Evolutionary conservation across 2,329 filamentous ascomycete species (phyloP), one percentile per base, ranked within the genome.

Genomic region (Apiospora phragmitis): DNA sequence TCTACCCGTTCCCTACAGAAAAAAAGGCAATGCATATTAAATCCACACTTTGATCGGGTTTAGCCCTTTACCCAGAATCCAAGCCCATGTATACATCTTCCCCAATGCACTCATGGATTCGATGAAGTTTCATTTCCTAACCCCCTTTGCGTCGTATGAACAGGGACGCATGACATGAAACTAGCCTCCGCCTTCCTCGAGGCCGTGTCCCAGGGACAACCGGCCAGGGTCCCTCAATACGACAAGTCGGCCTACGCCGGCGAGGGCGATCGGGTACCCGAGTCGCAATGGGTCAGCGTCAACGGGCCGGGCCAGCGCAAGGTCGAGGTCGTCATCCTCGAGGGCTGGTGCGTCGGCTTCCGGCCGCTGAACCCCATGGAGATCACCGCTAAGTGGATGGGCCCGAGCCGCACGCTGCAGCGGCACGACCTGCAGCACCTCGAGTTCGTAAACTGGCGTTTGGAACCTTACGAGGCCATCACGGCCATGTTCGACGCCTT

Each of bases 331-430:
- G 87, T 97, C 29, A 89, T 97, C 68, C 91, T 97, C 73, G 94
- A 98, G 80, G 94, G 95, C 24, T 97, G 94, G 95, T 96, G 92
- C 80, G 90, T 97, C 16, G 95, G 94, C 3, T 97, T 97, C 82
- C 89, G 91, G 7, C 81, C 92, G 0, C 80, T 95, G 16, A 76
- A 83, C 41, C 80, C 86, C 0, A 78, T 82, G n/a, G 84, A 87
- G 6, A 79, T 89, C 4, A 85, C 86, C 38, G 79, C 90, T 4
- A 85, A 85, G 75, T 83, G 85, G 77, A 87, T 86, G 80, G 81
- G 83, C 68, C 82, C 81, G 74, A 86, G 79, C 80, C 88, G 79
- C 79, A 89, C 79, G 43, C 85, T 86, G 62, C 82, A 80, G 75
- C 80, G 73, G 71, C 85, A 90, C 77, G 77, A 77, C 18, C 82